Evolutionary conservation across 2,329 filamentous ascomycete species (phyloP), one percentile per base, ranked within the genome.

Genomic region (Apiospora kogelbergensis): DNA sequence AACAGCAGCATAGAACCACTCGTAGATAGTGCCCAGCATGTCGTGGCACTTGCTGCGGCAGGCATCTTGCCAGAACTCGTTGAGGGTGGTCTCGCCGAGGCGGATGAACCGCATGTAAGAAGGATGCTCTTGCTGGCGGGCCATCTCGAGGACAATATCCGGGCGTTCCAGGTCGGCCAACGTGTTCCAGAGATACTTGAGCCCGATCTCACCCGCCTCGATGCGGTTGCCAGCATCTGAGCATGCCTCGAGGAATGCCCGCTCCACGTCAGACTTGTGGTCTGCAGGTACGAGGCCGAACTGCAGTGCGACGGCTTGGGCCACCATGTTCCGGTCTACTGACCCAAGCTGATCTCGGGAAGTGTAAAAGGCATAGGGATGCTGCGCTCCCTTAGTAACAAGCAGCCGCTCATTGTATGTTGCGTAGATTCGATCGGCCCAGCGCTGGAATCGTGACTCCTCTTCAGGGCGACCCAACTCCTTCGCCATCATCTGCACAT

Each of bases 21-120:
- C 82, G 57, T 84, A 83, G 41, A 84, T 83, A 0, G 81, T 84
- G 0, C 83, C 83, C 7, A 84, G 76, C 82, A 85, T 84, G 71
- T 84, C 83, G 71, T 85, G 83, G 63, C 82, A 83, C 71, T 83
- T 84, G 20, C 77, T 80, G 24, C 81, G 76, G 72, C 81, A 83
- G 10, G 78, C 78, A 63, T 82, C 80, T 71, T 83, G 81, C 81
- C 81, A 83, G 66, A 83, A 83, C 70, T 83, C 81, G 13, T 80
- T 74, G 2, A 83, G 73, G 0, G 79, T 83, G 2, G 81, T 83
- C 70, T 84, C 83, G 0, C 83, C 82, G 2, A 79, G 76, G 0
- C 82, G 76, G 1, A 85, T 71, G 71, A 85, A 84, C 0, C 83
- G 80, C 82, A 85, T 83, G 69, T 84, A 85, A 0, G 79, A 82